Conservation (phyloP, 179 eudicot species). For the Camellia oleifera region DNA sequence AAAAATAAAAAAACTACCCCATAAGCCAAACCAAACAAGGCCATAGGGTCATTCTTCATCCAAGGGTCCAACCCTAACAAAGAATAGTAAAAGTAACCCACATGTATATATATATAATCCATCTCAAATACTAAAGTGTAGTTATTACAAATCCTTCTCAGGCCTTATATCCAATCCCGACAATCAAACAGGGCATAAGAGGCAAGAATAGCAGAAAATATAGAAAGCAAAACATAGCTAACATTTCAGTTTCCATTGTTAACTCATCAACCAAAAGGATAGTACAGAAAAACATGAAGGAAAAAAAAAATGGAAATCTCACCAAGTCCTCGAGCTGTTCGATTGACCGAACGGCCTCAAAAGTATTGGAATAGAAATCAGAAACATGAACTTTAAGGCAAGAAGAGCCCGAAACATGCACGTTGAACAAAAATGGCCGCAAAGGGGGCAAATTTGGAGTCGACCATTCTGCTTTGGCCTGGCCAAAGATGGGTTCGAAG, state of each 20-base stretch:
- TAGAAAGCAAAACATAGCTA: not conserved
- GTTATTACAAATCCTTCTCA: too few species aligned
- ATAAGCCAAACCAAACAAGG: too few species aligned
- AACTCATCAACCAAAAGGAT: not conserved
- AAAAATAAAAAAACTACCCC: too few species aligned
- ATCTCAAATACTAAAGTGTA: too few species aligned
- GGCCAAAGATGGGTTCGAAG: slow-evolving; percentile 53
- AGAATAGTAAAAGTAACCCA: too few species aligned
- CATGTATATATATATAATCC: too few species aligned
- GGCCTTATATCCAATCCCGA: too few species aligned
- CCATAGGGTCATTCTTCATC: too few species aligned
- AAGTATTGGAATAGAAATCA: slow-evolving; percentile 56
- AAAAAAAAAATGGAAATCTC: not conserved
- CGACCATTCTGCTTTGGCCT: slow-evolving; percentile 48
- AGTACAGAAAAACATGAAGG: not conserved
- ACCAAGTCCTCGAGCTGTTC: slow-evolving; percentile 78
- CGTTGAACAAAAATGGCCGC: slow-evolving; percentile 45
- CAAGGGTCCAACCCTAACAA: too few species aligned
- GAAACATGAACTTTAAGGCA: slow-evolving; percentile 43
- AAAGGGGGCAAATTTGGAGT: slow-evolving; percentile 15
- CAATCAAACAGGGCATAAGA: too few species aligned
- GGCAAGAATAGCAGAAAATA: not conserved
- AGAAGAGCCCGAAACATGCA: slow-evolving; percentile 35
- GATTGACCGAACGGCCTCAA: slow-evolving; percentile 44
- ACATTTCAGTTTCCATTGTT: not conserved